phyloP scores from a whole-genome alignment of 768 basidiomycete species.

The Chiua virens region DNA sequence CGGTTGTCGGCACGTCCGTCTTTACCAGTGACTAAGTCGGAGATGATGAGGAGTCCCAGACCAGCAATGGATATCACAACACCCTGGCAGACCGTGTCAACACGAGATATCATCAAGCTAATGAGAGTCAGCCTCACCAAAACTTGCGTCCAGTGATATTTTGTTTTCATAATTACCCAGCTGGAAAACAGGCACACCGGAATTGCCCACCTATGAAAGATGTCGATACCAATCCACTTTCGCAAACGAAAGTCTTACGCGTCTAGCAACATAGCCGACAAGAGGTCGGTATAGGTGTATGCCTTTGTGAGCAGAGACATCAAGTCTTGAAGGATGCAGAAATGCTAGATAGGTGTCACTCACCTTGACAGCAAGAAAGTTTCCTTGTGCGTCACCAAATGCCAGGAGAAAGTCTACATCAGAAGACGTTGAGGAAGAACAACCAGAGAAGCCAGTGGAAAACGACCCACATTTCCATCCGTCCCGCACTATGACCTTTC shows the following conservation, averaged over 20 bases:
- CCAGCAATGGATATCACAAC: conserved; percentile 69
- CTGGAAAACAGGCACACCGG: conserved; percentile 81
- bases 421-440: not conserved
- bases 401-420: conserved; percentile 73
- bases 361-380: conserved; percentile 80
- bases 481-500: conserved; percentile 65
- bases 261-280: conserved; percentile 91
- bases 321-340: not conserved
- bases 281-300: conserved; percentile 79
- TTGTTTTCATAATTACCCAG: conserved; percentile 76
- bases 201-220: conserved; percentile 70
- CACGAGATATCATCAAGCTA: not conserved
- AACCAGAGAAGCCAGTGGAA: not conserved
- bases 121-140: conserved; percentile 42
- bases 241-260: conserved; percentile 47
- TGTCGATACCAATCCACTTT: not conserved
- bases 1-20: conserved; percentile 61
- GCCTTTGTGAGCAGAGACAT: conserved; percentile 41
- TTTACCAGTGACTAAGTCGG: conserved; percentile 75
- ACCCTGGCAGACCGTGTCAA: conserved; percentile 43
- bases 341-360: not conserved
- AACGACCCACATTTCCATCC: conserved; percentile 80
- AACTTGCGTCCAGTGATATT: conserved; percentile 82
- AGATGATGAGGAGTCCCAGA: conserved; percentile 74
- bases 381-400: conserved; percentile 79